These are phyloP conservation scores for Stagonosporopsis tanaceti DNA, from an alignment of 2,329 filamentous ascomycete species.

Conservation along the genomic window DNA sequence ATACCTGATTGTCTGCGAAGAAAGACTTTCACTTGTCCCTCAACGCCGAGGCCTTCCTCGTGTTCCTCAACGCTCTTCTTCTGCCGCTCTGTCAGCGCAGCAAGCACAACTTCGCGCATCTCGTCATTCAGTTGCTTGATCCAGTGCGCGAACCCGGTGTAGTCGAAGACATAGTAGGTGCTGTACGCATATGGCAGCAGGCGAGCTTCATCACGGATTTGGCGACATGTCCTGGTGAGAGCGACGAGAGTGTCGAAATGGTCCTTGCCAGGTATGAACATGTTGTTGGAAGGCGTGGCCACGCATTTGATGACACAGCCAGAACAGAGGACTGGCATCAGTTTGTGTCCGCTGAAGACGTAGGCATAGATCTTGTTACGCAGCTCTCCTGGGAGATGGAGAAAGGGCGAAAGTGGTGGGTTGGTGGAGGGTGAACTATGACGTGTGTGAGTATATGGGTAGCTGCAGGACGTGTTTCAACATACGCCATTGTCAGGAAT, in stretches of 20 bases:
- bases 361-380: neutral
- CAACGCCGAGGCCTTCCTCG: too few species aligned
- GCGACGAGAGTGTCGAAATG: neutral
- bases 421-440: neutral
- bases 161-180: neutral
- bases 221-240: neutral
- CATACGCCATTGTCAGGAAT: neutral
- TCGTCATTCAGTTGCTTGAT: neutral
- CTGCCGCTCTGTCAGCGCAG: neutral
- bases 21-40: too few species aligned
- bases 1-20: too few species aligned
- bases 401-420: neutral
- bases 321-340: too few species aligned
- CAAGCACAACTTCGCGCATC: neutral
- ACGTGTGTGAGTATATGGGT: neutral
- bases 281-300: too few species aligned
- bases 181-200: neutral
- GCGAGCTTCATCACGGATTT: neutral
- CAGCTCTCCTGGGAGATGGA: neutral
- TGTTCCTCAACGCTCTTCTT: too few species aligned
- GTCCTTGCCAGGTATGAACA: too few species aligned
- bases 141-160: neutral
- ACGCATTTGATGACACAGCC: too few species aligned
- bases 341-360: neutral
- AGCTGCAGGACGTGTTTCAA: neutral